A percentile compares a stretch with the other conserved stretches of the same genome.
These are phyloP conservation scores for Cladosporium halotolerans DNA, from an alignment of 2,329 filamentous ascomycete genomes.

Conservation along the genomic window DNA sequence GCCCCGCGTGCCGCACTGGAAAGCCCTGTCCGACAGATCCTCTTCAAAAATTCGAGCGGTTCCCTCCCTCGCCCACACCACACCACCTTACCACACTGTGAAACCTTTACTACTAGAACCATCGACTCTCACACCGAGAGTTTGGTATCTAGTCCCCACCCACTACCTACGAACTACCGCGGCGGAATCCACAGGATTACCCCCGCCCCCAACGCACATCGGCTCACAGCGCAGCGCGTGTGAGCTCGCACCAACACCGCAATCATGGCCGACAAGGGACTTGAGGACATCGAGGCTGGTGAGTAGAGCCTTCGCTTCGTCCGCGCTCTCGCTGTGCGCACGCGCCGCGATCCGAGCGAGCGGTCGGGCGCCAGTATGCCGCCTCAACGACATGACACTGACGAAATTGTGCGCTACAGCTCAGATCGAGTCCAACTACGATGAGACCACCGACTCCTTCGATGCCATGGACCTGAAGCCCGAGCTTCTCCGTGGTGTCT, in stretches of 20 bases:
- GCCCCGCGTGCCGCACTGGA: background rate
- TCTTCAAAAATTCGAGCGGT: background rate
- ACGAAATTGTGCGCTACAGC: conserved; percentile 47
- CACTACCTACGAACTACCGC: conserved; percentile 30
- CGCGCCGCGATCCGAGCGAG: background rate
- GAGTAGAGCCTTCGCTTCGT: conserved; percentile 41
- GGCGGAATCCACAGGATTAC: conserved; percentile 36
- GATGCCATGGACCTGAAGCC: conserved; percentile 96
- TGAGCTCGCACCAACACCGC: conserved; percentile 51
- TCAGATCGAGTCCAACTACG: conserved; percentile 99
- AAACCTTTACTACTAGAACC: conserved; percentile 4
- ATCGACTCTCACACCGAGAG: conserved; percentile 40
- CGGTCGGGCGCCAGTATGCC: background rate
- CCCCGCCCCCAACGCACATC: conserved; percentile 34
- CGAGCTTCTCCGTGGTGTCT: conserved; percentile 97
- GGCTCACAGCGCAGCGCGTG: conserved; percentile 75
- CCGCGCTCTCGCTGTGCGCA: background rate
- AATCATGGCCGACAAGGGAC: conserved; percentile 99
- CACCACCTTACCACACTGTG: conserved; percentile 7
- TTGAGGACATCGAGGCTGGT: conserved; percentile 97
- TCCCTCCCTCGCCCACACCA: background rate
- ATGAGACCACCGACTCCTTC: conserved; percentile 99
- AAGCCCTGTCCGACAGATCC: background rate
- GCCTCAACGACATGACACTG: background rate
- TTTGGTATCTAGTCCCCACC: conserved; percentile 41